A percentile compares a stretch with the other conserved stretches of the same genome.
These are phyloP conservation scores for Penicillium decumbens DNA, from an alignment of 2,329 filamentous ascomycete species.

Conservation along the genomic window DNA sequence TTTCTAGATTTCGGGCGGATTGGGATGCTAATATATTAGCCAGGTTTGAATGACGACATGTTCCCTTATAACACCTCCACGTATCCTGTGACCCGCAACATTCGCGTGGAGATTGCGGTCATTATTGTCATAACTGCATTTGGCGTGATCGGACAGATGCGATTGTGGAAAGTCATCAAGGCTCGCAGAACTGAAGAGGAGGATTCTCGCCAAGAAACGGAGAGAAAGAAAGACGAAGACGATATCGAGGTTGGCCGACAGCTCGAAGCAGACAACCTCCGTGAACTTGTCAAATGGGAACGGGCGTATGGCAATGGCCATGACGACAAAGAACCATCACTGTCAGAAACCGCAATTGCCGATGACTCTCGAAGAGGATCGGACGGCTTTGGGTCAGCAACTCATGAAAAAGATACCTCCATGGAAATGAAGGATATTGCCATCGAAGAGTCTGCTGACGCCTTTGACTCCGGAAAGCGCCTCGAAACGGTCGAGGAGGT, in stretches of 20 bases:
- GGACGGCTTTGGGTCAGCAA: slow-evolving; percentile 11
- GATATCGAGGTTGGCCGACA: slow-evolving; percentile 67
- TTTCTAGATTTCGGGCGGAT: not conserved
- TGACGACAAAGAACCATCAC: slow-evolving; percentile 28
- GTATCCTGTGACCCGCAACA: slow-evolving; percentile 81
- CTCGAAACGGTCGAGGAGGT: slow-evolving; percentile 17
- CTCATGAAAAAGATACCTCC: slow-evolving; percentile 20
- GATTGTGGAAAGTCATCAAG: slow-evolving; percentile 75
- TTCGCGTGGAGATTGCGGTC: slow-evolving; percentile 76
- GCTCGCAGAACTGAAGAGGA: slow-evolving; percentile 47
- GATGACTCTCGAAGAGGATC: slow-evolving; percentile 20
- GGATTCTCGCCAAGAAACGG: slow-evolving; percentile 46
- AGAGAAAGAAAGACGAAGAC: slow-evolving; percentile 55
- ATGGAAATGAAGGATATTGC: slow-evolving; percentile 25
- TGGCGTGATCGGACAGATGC: slow-evolving; percentile 78
- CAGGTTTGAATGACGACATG: slow-evolving; percentile 66
- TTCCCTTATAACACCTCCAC: slow-evolving; percentile 73
- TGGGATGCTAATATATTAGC: slow-evolving; percentile 8
- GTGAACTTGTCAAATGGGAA: slow-evolving; percentile 63
- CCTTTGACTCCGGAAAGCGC: slow-evolving; percentile 20
- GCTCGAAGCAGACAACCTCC: slow-evolving; percentile 44
- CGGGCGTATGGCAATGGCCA: slow-evolving; percentile 64
- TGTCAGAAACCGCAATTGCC: slow-evolving; percentile 26
- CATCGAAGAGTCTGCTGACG: slow-evolving; percentile 16
- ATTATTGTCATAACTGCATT: slow-evolving; percentile 69